Evolutionary conservation across 2,329 filamentous ascomycete species (phyloP).

Genomic region (Sordariomycetes sp.): DNA sequence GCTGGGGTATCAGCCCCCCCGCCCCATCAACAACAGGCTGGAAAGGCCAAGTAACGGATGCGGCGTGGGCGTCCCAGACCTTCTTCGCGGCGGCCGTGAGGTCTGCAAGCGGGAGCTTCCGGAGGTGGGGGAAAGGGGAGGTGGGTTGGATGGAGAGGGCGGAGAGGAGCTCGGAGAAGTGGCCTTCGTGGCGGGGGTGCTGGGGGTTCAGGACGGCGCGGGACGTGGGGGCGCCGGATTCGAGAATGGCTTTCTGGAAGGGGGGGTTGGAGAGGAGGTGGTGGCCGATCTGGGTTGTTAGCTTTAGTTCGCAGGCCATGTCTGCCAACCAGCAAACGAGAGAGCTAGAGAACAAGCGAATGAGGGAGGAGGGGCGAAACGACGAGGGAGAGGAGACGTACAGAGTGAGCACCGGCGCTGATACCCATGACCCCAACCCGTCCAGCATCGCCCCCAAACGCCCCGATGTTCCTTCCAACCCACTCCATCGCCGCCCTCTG

Average conservation of each 20-base stretch:
- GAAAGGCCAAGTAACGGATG: conserved; percentile 45
- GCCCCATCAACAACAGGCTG: conserved; percentile 53
- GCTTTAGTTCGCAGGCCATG: not conserved
- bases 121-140: conserved; percentile 35
- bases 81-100: conserved; percentile 25
- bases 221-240: conserved; percentile 42
- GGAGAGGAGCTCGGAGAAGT: conserved; percentile 38
- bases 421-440: conserved; percentile 49
- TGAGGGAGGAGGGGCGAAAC: not conserved
- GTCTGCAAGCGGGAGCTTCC: conserved; percentile 21
- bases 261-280: conserved; percentile 43
- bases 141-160: conserved; percentile 26
- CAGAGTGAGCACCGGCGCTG: conserved; percentile 50
- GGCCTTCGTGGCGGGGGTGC: conserved; percentile 41
- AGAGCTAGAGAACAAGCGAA: no score
- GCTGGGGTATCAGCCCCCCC: conserved; percentile 37
- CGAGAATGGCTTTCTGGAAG: conserved; percentile 40
- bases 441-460: conserved; percentile 44
- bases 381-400: conserved; percentile 13
- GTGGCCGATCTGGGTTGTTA: conserved; percentile 43
- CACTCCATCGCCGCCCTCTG: conserved; percentile 45
- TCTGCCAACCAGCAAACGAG: no score
- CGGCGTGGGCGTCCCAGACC: conserved; percentile 29
- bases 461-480: conserved; percentile 44
- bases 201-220: conserved; percentile 36